These are phyloP conservation scores for Saccharum hybrid DNA, from an alignment of 202 grass and related monocot species.

Conservation along the genomic window DNA sequence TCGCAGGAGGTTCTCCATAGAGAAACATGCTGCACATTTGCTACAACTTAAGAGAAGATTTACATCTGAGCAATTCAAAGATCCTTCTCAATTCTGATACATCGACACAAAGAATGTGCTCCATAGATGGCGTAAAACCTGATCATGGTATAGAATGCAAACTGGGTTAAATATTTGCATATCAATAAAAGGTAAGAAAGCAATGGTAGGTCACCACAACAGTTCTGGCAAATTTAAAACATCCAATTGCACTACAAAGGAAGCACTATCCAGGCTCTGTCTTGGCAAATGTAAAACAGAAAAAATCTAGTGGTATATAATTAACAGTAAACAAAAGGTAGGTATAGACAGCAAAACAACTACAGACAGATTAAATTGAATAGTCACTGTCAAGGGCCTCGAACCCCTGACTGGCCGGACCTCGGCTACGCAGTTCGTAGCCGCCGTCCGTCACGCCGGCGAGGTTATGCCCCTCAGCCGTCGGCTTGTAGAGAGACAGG, in stretches of 20 bases:
- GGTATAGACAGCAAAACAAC: neutral
- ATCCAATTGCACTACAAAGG: neutral
- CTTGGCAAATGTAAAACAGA: neutral
- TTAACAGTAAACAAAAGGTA: neutral
- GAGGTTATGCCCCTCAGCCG: too few relatives aligned
- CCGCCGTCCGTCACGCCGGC: too few relatives aligned
- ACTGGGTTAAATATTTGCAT: constrained; percentile 8
- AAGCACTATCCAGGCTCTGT: neutral
- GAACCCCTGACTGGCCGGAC: too few relatives aligned
- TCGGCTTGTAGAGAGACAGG: too few relatives aligned
- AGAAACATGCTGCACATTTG: neutral
- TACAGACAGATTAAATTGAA: neutral
- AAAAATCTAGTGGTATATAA: neutral
- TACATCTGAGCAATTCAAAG: neutral
- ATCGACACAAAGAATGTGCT: neutral
- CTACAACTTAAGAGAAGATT: constrained; percentile 5
- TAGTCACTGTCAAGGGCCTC: too few relatives aligned
- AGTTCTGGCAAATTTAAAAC: constrained; percentile 1
- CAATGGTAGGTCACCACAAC: neutral
- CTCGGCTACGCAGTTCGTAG: too few relatives aligned
- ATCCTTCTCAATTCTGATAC: constrained; percentile 14
- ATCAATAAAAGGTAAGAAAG: neutral
- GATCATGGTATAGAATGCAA: neutral
- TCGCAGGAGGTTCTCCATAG: neutral
- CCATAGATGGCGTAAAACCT: neutral